phyloP scores from a whole-genome alignment of 495 filamentous ascomycete genomes.

The Aspergillus biplanus region DNA sequence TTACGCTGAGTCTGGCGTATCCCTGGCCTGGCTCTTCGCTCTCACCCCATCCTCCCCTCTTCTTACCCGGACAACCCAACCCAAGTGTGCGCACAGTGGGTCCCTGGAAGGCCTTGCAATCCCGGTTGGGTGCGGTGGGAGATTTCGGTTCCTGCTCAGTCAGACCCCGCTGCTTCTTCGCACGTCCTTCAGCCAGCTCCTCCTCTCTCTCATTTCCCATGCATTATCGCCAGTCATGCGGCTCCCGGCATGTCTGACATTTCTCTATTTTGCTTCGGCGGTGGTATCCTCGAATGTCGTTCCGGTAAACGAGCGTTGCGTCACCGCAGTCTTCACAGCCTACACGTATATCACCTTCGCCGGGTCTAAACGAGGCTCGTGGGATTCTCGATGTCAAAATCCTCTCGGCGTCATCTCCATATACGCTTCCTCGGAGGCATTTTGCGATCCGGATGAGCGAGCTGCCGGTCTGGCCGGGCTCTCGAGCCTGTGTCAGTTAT shows the following conservation, averaged over 20 bases:
- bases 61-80: neutral
- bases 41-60: neutral
- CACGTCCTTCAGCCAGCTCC: neutral
- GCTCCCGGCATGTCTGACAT: neutral
- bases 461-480: slow-evolving; percentile 33
- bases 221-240: slow-evolving; percentile 6
- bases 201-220: neutral
- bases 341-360: slow-evolving; percentile 44
- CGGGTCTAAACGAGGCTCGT: slow-evolving; percentile 29
- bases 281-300: slow-evolving; percentile 10
- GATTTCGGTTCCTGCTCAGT: neutral
- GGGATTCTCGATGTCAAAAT: slow-evolving; percentile 40
- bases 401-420: slow-evolving; percentile 40
- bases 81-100: slow-evolving; percentile 1
- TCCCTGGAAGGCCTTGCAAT: neutral
- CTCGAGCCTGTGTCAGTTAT: slow-evolving; percentile 31
- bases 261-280: neutral
- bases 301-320: slow-evolving; percentile 39
- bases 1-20: neutral
- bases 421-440: slow-evolving; percentile 41
- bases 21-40: neutral
- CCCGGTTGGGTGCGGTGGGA: neutral
- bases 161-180: slow-evolving; percentile 9
- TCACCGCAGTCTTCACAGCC: slow-evolving; percentile 40
- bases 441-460: slow-evolving; percentile 36